A percentile compares a stretch with the other conserved stretches of the same genome.
Conservation (phyloP, 1,284 basidiomycete genomes). For the Thecaphora thlaspeos region DNA sequence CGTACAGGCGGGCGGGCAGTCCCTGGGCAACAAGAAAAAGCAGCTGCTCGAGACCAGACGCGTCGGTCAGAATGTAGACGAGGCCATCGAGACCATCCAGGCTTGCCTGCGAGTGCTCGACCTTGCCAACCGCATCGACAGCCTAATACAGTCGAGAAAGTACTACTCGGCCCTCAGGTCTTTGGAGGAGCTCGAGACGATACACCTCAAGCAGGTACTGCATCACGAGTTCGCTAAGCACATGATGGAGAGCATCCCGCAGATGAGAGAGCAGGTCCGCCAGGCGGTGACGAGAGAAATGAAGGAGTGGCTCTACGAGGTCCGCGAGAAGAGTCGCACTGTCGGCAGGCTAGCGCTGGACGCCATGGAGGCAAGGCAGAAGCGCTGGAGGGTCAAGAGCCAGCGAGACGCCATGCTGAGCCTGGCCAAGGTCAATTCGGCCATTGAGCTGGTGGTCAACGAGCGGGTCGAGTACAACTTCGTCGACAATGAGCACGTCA, state of each 20-base stretch:
- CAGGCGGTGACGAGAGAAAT: conserved; percentile 89
- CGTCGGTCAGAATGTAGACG: conserved; percentile 88
- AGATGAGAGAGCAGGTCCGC: conserved; percentile 82
- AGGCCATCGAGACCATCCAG: conserved; percentile 91
- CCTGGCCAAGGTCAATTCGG: conserved; percentile 82
- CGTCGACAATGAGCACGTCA: conserved; percentile 81
- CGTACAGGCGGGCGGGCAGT: conserved; percentile 59
- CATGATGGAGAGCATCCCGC: conserved; percentile 85
- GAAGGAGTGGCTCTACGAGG: conserved; percentile 96
- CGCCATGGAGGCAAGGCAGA: conserved; percentile 78
- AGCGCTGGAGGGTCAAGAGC: conserved; percentile 70
- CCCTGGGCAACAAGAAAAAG: conserved; percentile 46
- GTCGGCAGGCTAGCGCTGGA: conserved; percentile 87
- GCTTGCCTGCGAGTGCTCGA: conserved; percentile 88
- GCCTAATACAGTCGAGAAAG: conserved; percentile 83
- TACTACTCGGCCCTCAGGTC: conserved; percentile 84
- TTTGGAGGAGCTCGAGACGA: conserved; percentile 69
- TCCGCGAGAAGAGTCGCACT: conserved; percentile 80
- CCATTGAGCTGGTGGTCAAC: conserved; percentile 88
- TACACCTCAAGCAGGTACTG: conserved; percentile 78
- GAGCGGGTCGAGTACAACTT: conserved; percentile 93
- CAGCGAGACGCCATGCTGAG: conserved; percentile 59
- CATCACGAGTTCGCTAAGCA: conserved; percentile 91
- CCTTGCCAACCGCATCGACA: conserved; percentile 86
- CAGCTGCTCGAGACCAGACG: conserved; percentile 76